Base-by-base conservation (phyloP, 768 basidiomycete genomes). In the Panaeolus cyanescens region DNA sequence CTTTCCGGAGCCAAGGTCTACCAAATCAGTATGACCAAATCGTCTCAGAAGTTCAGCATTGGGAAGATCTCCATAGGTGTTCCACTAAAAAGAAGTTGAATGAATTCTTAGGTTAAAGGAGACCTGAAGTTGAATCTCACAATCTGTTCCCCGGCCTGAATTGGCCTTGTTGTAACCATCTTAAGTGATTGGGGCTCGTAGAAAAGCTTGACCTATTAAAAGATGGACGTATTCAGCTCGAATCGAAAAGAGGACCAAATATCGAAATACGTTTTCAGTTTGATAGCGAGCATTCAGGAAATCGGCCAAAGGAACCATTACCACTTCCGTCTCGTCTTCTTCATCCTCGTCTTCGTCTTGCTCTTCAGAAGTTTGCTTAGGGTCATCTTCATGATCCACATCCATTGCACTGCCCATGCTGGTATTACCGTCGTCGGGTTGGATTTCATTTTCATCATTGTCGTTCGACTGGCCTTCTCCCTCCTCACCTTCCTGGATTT, bases 301-400 rank as follows among this genome's bases (percentile, higher is more conserved):
- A 74, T 99, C 97, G 3, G 97, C 97, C 78, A 99, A 87, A 0
- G 96, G 96, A 4, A 98, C 91, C 95, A 99, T 95, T 2, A 91
- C 87, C 9, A 92, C 86, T 63, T 91, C 86, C 9, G 82, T 80
- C 5, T 84, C 70, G 65, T 70, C 74, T 67, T 77, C 76, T 2
- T 73, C 73, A 20, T 81, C 83, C 3, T 80, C 79, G 12, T 78
- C 78, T 4, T 67, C 68, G 1, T 72, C 79, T 19, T 75, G 77
- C 20, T 72, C 73, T n/a, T 75, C 79, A 42, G 54, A 20, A 62
- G 67, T 65, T 36, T 74, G 76, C 30, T 66, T 67, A 37, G 40
- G 30, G 30, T 56, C 61, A 32, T 31, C 12, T 12, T 63, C 61
- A 31, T 62, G 63, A 45, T 83, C 81, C 8, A 81, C 76, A 62